A percentile compares a stretch with the other conserved stretches of the same genome.
Conservation (phyloP, 371 early-diverging fungal genomes). For the Mucor indicus region DNA sequence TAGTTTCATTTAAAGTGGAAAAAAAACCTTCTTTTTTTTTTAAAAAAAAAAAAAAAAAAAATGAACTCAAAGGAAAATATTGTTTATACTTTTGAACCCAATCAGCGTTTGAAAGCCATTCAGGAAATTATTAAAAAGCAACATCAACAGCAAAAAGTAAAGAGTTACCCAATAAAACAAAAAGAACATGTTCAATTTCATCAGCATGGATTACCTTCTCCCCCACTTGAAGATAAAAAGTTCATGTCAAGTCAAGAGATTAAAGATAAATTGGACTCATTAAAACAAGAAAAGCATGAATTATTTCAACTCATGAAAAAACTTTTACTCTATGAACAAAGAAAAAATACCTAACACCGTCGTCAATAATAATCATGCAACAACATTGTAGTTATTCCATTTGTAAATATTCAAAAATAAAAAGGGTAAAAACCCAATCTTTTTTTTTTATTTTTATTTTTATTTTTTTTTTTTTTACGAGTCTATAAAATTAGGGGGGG, state of each 20-base stretch:
- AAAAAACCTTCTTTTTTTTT: neutral
- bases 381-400: no score
- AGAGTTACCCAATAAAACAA: neutral
- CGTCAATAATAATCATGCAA: neutral
- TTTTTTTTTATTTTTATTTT: no score
- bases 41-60: neutral
- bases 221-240: constrained; percentile 26
- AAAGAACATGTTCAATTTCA: constrained; percentile 5
- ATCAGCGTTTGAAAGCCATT: constrained; percentile 10
- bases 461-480: no score
- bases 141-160: neutral
- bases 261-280: constrained; percentile 9
- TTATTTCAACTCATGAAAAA: constrained; percentile 21
- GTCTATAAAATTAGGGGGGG: no score
- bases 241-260: constrained; percentile 7
- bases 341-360: neutral
- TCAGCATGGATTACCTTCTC: constrained; percentile 23
- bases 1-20: constrained; percentile 1
- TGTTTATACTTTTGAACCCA: constrained; percentile 14
- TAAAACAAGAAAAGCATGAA: constrained; percentile 25
- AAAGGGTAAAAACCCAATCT: no score
- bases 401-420: no score
- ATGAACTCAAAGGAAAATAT: constrained; percentile 11
- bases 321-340: neutral
- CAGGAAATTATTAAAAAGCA: constrained; percentile 15